Conservation (phyloP, 2,329 filamentous ascomycete species). For the Magnaporthiopsis rhizophila region DNA sequence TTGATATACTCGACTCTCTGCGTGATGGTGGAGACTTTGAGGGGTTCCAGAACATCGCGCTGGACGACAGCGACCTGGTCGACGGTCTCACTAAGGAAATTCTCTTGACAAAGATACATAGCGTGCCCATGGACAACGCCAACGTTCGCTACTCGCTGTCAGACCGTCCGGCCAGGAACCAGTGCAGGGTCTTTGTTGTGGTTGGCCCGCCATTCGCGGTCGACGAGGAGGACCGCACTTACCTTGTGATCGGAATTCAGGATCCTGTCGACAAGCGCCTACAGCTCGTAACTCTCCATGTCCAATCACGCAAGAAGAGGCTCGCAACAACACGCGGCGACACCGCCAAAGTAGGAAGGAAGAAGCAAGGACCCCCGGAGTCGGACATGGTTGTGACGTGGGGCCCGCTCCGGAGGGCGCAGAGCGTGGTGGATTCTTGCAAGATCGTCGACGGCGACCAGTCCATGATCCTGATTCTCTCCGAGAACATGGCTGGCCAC, state of each 20-base stretch:
- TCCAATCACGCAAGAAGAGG: conserved; percentile 34
- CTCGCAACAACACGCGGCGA: conserved; percentile 13
- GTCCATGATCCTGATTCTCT: conserved; percentile 62
- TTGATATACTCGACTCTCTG: conserved; percentile 61
- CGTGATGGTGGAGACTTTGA: conserved; percentile 55
- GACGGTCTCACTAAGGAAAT: conserved; percentile 66
- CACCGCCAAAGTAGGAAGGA: conserved; percentile 7
- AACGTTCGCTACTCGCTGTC: conserved; percentile 54
- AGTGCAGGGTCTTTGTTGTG: conserved; percentile 61
- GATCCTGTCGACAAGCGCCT: conserved; percentile 60
- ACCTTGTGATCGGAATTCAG: conserved; percentile 61
- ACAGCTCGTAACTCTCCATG: conserved; percentile 56
- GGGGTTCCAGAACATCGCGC: conserved; percentile 62
- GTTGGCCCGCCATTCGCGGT: conserved; percentile 47
- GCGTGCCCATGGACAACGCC: conserved; percentile 52
- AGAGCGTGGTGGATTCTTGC: conserved; percentile 66
- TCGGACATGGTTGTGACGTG: conserved; percentile 31
- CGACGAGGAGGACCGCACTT: conserved; percentile 43
- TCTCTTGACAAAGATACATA: conserved; percentile 63
- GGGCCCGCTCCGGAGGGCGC: conserved; percentile 48
- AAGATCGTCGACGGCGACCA: conserved; percentile 59
- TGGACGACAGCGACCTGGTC: conserved; percentile 59
- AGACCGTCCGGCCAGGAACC: conserved; percentile 40
- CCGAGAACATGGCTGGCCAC: conserved; percentile 53
- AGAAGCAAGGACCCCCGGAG: conserved; percentile 14